Base-by-base conservation (phyloP, 1,284 basidiomycete genomes). In the Papiliotrema flavescens region DNA sequence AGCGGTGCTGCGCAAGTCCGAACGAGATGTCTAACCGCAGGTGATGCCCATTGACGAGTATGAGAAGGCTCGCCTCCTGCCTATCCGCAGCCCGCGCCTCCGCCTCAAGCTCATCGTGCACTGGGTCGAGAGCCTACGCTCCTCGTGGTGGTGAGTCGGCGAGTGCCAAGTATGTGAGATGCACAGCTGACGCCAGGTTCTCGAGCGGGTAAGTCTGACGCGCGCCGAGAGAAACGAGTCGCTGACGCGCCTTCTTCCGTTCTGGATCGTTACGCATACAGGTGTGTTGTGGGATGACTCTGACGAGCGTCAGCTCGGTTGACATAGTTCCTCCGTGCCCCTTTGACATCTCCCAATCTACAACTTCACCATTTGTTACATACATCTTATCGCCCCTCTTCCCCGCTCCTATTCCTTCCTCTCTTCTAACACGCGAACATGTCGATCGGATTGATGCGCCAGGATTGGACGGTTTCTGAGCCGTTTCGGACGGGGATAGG, bases 31-130 rank as follows among this genome's bases (percentile, higher is more conserved):
- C 28, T 37, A n/a, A 39, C 37, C 19, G 17, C 32, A 85, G 79
- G 80, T 95, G 20, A 85, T 97, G 58, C 94, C 93, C n/a, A 92
- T 97, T 66, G 90, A 95, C 70, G 91, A 96, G 63, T 83, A 87
- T 66, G 91, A 96, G 78, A 95, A 95, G 76, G 88, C 90, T 19
- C 89, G 90, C 63, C 79, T 97, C n/a, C 79, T 97, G n/a, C 90
- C 92, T 2, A 89, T 96, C 56, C 84, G 87, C 58, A 88, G 85
- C 54, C 81, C 88, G 1, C 82, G 87, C 24, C 78, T 94, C 58
- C 81, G 93, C 35, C 76, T 97, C 47, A 80, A 87, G 55, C 80
- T 97, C 62, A 86, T 95, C 54, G 88, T 90, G 37, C 87, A 91
- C 68, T 97, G 93, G 93, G 93, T 97, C 64, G 90, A 95, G 69